Base-by-base conservation (phyloP, 148 eudicot species). In the Suaeda aralocaspica region DNA sequence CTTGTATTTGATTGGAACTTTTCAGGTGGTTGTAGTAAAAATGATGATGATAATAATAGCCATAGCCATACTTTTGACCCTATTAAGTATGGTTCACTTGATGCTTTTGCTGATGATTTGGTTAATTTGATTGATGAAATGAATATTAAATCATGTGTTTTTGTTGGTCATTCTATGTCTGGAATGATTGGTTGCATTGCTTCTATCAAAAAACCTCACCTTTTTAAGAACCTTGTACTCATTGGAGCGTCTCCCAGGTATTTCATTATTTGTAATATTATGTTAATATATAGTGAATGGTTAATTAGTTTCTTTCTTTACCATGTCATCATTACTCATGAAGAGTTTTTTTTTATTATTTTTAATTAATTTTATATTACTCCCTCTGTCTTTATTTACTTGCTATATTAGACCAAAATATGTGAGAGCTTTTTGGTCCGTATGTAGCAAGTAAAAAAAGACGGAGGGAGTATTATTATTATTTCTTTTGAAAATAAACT, bases 161-260 rank as follows among this genome's bases (percentile, higher is more conserved):
- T 82, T 72, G 84, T 92, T 52, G 96, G 92, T 0, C 97, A 92
- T 76, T 92, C 98, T 24, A 92, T 92, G 96, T 81, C 98, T 58
- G 88, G 78, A 13, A 89, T 88, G 83, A 80, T 92, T 66, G 98
- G 98, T 28, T 92, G 98, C 79, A 76, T 89, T 81, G 96, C 98
- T 78, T 89, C 98, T 41, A 74, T 83, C 7, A 89, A 83, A 72
- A 89, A 86, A 64, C 98, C 98, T 55, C 76, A 81, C 4, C 91
- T 92, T 41, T 92, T 92, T 57, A 80, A 81, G 45, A 83, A 81
- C 57, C 93, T 92, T 64, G 71, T 92, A 4, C 89, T 92, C 46
- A 70, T 92, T 77, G 86, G 83, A 76, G 76, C 91, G 55, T 92
- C 98, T 55, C 96, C 98, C 5, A 89, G 92, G 97, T 91, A 71